Base-by-base conservation (phyloP, 306 rosid genomes). In the Dalbergia cultrata region DNA sequence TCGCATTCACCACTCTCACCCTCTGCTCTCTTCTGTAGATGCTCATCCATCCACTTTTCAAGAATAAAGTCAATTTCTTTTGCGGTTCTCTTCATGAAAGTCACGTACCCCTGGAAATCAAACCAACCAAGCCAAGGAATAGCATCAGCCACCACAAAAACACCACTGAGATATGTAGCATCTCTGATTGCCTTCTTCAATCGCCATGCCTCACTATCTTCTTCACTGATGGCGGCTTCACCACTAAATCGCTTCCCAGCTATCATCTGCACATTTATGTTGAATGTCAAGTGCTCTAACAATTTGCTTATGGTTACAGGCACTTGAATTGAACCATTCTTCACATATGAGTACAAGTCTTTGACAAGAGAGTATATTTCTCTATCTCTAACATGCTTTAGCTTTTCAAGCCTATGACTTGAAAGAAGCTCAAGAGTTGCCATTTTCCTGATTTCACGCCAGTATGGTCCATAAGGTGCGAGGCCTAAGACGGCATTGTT, bases 371-470 rank as follows among this genome's bases (percentile, higher is more conserved):
- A 70, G 13, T 31, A 70, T 10, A 78, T 72, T 37, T 92, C 92
- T 0, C 57, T 39, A 76, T 67, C 84, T 41, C 90, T 76, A 0
- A 87, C 80, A 49, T 86, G 90, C 54, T 75, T 84, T 2, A 87
- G 83, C 68, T 57, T 56, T 16, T 92, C 78, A 50, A 90, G 85
- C 45, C 86, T 68, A 8, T 74, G 53, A 13, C 70, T 41, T 35
- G 90, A 84, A 13, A 84, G 77, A 12, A 87, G 69, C 71, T 87
- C 86, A 3, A 84, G 52, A 0, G 80, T 84, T 0, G 86, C 56
- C 1, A 89, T 58, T 69, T 90, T 92, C 6, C 97, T 86, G 7
- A 86, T 26, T 1, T 92, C 81, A 3, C 95, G 86, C 94, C 97
- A 92, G 43, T 89, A 92, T 9, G 58, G 31, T 3, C 94, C 97